Percentiles rank a stretch among this genome's conserved stretches.
These are phyloP conservation scores for Poronia punctata DNA, from an alignment of 495 filamentous ascomycete species.

Conservation along the genomic window DNA sequence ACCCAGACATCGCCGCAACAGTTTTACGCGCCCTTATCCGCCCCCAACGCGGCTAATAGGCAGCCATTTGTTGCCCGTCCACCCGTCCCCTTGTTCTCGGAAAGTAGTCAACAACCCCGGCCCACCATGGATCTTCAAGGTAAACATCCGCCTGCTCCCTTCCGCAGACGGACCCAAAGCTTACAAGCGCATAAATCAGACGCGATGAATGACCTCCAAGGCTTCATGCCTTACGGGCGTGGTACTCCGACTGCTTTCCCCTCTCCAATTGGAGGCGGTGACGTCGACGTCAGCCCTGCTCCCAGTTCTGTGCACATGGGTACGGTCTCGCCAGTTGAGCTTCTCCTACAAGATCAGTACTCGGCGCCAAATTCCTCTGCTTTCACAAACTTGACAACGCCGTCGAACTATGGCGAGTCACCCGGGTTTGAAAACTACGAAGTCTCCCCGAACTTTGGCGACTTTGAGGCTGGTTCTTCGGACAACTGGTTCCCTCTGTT, in stretches of 20 bases:
- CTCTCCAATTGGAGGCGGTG: slow-evolving; percentile 42
- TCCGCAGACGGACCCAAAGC: slow-evolving; percentile 19
- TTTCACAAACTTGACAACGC: slow-evolving; percentile 81
- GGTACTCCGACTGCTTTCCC: slow-evolving; percentile 44
- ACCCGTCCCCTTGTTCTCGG: slow-evolving; percentile 47
- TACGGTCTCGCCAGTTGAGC: slow-evolving; percentile 82
- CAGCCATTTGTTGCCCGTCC: slow-evolving; percentile 41
- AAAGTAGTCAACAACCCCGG: slow-evolving; percentile 35
- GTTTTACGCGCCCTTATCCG: slow-evolving; percentile 47
- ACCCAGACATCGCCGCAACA: slow-evolving; percentile 29
- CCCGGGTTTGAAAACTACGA: slow-evolving; percentile 65
- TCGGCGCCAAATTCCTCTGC: slow-evolving; percentile 79
- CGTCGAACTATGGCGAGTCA: slow-evolving; percentile 66
- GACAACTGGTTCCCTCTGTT: slow-evolving; percentile 64
- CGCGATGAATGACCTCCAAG: slow-evolving; percentile 37
- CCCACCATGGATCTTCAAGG: slow-evolving; percentile 45
- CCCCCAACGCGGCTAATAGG: slow-evolving; percentile 38
- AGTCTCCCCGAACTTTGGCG: slow-evolving; percentile 64
- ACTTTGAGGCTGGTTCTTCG: slow-evolving; percentile 33
- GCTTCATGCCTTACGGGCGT: slow-evolving; percentile 46
- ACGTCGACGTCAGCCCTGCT: slow-evolving; percentile 33
- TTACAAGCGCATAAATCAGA: slow-evolving; percentile 43
- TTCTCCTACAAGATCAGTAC: slow-evolving; percentile 58
- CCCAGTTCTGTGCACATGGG: slow-evolving; percentile 44
- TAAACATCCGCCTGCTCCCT: slow-evolving; percentile 17